Evolutionary conservation across 2,329 filamentous ascomycete species (phyloP).

Genomic region (Microdochium trichocladiopsis): DNA sequence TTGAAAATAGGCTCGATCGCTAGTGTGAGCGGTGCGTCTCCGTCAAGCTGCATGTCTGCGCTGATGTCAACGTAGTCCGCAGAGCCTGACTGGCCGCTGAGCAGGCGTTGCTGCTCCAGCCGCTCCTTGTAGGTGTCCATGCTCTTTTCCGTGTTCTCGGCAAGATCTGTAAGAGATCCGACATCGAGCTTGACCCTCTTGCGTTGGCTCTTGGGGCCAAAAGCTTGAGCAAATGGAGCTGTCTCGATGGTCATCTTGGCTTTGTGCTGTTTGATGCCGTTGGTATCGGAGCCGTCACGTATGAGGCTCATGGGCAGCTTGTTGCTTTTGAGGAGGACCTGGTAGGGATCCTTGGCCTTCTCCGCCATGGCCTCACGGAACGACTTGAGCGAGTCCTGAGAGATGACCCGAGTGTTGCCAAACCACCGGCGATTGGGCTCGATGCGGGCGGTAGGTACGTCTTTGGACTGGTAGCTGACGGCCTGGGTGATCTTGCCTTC

Average conservation of each 20-base stretch:
- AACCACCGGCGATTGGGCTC: conserved; percentile 99
- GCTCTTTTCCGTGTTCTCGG: conserved; percentile 70
- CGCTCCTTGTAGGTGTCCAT: conserved; percentile 77
- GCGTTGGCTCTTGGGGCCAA: conserved; percentile 86
- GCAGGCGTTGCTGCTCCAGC: conserved; percentile 67
- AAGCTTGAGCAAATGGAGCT: conserved; percentile 78
- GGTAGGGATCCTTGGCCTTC: conserved; percentile 83
- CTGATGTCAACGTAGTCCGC: conserved; percentile 38
- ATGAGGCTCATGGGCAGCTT: conserved; percentile 96
- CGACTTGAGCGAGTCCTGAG: conserved; percentile 76
- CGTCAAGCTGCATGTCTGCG: conserved; percentile 12
- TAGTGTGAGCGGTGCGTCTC: conserved; percentile 42
- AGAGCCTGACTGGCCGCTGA: conserved; percentile 62
- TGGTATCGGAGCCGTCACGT: conserved; percentile 66
- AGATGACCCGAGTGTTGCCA: conserved; percentile 83
- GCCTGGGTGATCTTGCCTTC: conserved; percentile 78
- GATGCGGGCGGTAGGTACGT: conserved; percentile 75
- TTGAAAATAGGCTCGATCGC: conserved; percentile 83
- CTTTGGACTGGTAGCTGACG: conserved; percentile 75
- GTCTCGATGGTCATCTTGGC: conserved; percentile 92
- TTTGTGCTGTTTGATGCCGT: conserved; percentile 84
- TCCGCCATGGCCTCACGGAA: conserved; percentile 92
- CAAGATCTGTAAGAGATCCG: conserved; percentile 74
- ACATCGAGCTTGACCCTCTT: conserved; percentile 89
- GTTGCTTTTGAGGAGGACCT: conserved; percentile 92